phyloP scores from a whole-genome alignment of 768 basidiomycete genomes.

The Mycena albidolilacea region DNA sequence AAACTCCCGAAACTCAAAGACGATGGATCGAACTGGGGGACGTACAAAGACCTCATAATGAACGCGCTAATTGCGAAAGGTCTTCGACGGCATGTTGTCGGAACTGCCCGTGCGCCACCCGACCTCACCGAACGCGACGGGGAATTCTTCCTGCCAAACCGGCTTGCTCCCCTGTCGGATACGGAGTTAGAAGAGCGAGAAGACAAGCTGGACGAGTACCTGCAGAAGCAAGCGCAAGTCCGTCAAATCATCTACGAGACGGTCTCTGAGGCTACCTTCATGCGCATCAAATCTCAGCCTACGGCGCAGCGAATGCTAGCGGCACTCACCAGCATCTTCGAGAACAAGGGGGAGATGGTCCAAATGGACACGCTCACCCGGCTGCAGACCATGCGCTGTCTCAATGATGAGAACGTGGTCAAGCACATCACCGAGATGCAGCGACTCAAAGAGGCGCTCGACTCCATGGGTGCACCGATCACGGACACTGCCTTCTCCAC shows the following conservation, averaged over 20 bases:
- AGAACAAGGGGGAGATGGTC: conserved; percentile 42
- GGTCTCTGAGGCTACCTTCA: conserved; percentile 39
- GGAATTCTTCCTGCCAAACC: no score
- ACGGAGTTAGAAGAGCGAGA: no score
- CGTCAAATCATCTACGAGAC: conserved; percentile 46
- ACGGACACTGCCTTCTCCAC: background rate
- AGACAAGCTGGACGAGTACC: no score
- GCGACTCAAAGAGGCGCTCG: conserved; percentile 49
- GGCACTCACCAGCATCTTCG: conserved; percentile 42
- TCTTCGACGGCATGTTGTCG: no score
- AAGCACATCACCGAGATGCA: conserved; percentile 30
- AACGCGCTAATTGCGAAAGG: no score
- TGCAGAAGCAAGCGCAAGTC: conserved; percentile 39
- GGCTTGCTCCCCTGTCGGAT: no score
- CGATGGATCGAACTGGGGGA: no score
- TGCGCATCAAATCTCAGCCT: conserved; percentile 41
- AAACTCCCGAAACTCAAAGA: no score
- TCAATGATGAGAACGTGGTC: conserved; percentile 27
- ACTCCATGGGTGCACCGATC: conserved; percentile 28
- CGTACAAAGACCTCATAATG: no score
- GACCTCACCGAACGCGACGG: no score
- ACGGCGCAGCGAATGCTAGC: conserved; percentile 42
- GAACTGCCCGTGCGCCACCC: no score
- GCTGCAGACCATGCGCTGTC: conserved; percentile 41
- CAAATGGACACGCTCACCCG: conserved; percentile 40